A percentile compares a stretch with the other conserved stretches of the same genome.
Conservation (phyloP, 139 green algal species). For the Volvox reticuliferus region DNA sequence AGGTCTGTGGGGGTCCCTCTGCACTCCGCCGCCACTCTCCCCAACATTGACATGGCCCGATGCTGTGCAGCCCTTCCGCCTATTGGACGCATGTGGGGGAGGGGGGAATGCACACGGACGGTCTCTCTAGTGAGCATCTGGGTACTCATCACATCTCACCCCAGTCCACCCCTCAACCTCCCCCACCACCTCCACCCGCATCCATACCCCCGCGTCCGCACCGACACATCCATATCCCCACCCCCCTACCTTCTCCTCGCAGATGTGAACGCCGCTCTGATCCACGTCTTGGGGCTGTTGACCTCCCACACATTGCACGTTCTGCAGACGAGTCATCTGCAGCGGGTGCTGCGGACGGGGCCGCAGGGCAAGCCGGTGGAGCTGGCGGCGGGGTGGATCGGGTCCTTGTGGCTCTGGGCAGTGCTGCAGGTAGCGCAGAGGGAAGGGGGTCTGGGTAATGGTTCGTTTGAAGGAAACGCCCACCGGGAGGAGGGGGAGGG, state of each 20-base stretch:
- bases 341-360: slow-evolving; percentile 48
- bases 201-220: neutral
- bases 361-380: slow-evolving; percentile 39
- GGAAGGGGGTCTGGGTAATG: neutral
- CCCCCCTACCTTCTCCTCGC: slow-evolving; percentile 7
- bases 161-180: too few species aligned
- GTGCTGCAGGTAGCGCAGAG: slow-evolving; percentile 34
- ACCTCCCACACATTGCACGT: slow-evolving; percentile 65
- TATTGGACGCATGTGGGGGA: too few species aligned
- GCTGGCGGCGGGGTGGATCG: slow-evolving; percentile 38
- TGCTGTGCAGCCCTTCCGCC: too few species aligned
- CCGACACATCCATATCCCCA: neutral
- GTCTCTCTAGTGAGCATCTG: too few species aligned
- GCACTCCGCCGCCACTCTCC: too few species aligned
- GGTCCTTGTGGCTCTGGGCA: slow-evolving; percentile 46
- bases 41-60: too few species aligned
- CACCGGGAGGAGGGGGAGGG: too few species aligned
- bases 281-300: slow-evolving; percentile 71
- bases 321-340: slow-evolving; percentile 49
- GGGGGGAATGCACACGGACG: too few species aligned
- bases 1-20: too few species aligned
- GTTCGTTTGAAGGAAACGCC: too few species aligned
- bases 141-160: too few species aligned
- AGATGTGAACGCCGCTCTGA: slow-evolving; percentile 68
- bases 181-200: neutral